Base-by-base conservation (phyloP, 345 rosid species). In the Corchorus olitorius region DNA sequence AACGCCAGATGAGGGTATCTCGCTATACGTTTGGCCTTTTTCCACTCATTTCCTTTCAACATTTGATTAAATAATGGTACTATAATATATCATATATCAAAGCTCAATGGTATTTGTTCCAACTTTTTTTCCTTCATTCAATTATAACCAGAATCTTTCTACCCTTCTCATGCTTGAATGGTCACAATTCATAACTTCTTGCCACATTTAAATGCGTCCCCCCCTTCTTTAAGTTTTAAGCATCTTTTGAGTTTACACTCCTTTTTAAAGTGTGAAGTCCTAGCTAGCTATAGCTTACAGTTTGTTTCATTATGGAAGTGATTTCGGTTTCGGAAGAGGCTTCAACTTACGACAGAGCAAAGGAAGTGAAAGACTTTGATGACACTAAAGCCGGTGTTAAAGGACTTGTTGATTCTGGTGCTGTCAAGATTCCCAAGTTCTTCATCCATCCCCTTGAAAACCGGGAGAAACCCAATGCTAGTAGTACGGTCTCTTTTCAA, bases 391-490 rank as follows among this genome's bases (percentile, higher is more conserved):
- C 79, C 14, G 55, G 88, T 4, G 85, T 87, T 45, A 87, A 81
- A 70, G 88, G 88, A 3, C 83, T 87, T 50, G 81, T 83, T 0
- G 90, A 85, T 65, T 72, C 86, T 13, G 90, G 88, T 12, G 78
- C 79, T 10, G 39, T 72, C 15, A 87, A 72, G 66, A 80, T 83
- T 68, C 90, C 88, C 15, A 81, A 54, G 27, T 81, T 87, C 74
- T 85, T 85, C 61, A 77, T 87, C 72, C 87, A 83, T 63, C 77
- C 83, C 17, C 73, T 17, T 1, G 77, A 81, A 60, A 65, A 43
- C 65, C 71, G 56, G 43, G 52, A 61, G 55, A 73, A 59, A 19
- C 6, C 70, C 3, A 22, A 49, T 43, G 50, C 71, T 9, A 5
- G 9, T 0, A 33, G 73, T 43, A 39, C 41, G 37, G 14, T 20